phyloP scores from a whole-genome alignment of 129 eudicot species.

The Flaveria trinervia region DNA sequence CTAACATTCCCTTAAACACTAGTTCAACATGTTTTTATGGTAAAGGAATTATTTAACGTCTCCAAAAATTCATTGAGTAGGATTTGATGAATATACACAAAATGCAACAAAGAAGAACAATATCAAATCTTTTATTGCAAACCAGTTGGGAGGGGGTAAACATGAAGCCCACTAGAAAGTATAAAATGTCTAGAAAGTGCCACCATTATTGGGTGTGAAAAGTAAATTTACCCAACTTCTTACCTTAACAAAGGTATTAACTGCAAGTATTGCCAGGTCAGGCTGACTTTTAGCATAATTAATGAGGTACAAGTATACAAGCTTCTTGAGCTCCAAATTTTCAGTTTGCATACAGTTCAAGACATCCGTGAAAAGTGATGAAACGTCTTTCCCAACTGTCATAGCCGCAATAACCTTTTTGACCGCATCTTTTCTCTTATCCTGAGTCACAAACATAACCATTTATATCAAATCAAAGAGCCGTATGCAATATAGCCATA shows the following conservation, averaged over 20 bases:
- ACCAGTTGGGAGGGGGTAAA: conserved; percentile 1
- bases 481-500: not conserved
- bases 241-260: conserved; percentile 98
- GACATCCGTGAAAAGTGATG: conserved; percentile 95
- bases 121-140: not conserved
- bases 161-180: conserved; percentile 18
- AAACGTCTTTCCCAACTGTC: conserved; percentile 99
- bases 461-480: not conserved
- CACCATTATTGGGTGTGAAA: not conserved
- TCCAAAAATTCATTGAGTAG: not conserved
- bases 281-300: conserved; percentile 99
- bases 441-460: conserved; percentile 48
- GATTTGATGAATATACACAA: not conserved
- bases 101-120: conserved; percentile 14
- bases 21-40: conserved; percentile 9
- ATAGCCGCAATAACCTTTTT: conserved; percentile 99
- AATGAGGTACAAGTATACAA: conserved; percentile 93
- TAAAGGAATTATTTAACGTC: not conserved
- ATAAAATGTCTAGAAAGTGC: not conserved
- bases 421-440: conserved; percentile 99
- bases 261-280: conserved; percentile 97
- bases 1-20: not conserved
- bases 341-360: conserved; percentile 99
- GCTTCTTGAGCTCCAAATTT: conserved; percentile 96
- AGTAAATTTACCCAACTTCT: conserved; percentile 22